phyloP scores from a whole-genome alignment of 2,329 filamentous ascomycete species.

The Trichoderma harzianum region DNA sequence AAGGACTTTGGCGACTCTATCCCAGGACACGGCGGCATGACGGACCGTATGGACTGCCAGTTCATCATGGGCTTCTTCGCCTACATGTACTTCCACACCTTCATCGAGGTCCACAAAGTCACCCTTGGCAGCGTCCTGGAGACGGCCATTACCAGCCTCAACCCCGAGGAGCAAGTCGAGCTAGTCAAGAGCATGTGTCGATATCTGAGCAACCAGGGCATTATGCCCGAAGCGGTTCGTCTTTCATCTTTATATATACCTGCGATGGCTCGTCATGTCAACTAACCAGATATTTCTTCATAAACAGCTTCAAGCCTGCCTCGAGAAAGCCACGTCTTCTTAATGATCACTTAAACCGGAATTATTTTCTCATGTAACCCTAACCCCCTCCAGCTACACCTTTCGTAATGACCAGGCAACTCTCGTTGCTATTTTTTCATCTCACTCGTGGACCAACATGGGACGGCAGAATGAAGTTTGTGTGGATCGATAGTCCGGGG shows the following conservation, averaged over 20 bases:
- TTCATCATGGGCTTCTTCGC: constrained; percentile 99
- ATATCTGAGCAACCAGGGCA: constrained; percentile 64
- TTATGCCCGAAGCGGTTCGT: constrained; percentile 34
- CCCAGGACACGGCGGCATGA: constrained; percentile 95
- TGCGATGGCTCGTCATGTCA: neutral
- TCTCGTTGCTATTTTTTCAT: neutral
- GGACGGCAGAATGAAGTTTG: neutral
- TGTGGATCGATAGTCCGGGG: neutral
- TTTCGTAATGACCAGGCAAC: constrained; percentile 4
- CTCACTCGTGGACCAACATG: neutral
- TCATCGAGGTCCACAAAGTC: constrained; percentile 85
- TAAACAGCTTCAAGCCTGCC: constrained; percentile 26
- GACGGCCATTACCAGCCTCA: constrained; percentile 84
- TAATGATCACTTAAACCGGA: constrained; percentile 3
- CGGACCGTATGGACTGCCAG: constrained; percentile 98
- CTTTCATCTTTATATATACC: neutral
- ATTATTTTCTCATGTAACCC: constrained; percentile 1
- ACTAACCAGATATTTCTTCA: neutral
- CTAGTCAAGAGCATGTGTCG: constrained; percentile 62
- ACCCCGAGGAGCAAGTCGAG: constrained; percentile 84
- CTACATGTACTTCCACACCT: constrained; percentile 98
- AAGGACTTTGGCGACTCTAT: constrained; percentile 99
- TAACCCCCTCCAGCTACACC: neutral
- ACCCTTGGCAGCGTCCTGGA: constrained; percentile 86
- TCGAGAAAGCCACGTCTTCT: constrained; percentile 25